Evolutionary conservation across 2,329 filamentous ascomycete genomes (phyloP).

Genomic region (Paraconiothyrium sp.): DNA sequence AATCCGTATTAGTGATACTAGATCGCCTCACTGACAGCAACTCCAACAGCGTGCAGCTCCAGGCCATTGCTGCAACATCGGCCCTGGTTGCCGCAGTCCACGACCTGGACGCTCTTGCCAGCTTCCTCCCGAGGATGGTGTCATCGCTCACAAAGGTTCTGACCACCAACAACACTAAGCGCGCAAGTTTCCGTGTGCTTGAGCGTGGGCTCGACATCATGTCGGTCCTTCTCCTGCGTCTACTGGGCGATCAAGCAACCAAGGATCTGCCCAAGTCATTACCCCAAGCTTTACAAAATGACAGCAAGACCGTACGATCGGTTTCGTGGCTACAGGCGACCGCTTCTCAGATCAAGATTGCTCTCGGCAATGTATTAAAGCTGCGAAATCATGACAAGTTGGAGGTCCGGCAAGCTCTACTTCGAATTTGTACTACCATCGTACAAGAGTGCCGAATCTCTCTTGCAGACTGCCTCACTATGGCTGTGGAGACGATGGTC

Average conservation of each 20-base stretch:
- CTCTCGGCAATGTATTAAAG: slow-evolving; percentile 79
- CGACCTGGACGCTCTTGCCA: slow-evolving; percentile 79
- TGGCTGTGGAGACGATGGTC: slow-evolving; percentile 85
- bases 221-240: slow-evolving; percentile 53
- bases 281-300: slow-evolving; percentile 21
- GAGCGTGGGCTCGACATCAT: slow-evolving; percentile 69
- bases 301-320: slow-evolving; percentile 52
- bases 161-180: slow-evolving; percentile 71
- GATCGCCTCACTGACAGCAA: slow-evolving; percentile 73
- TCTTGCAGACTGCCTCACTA: slow-evolving; percentile 71
- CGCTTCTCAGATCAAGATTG: slow-evolving; percentile 80
- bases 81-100: slow-evolving; percentile 71
- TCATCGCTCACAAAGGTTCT: slow-evolving; percentile 82
- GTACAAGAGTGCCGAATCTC: slow-evolving; percentile 81
- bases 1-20: slow-evolving; percentile 81
- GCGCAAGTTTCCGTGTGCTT: slow-evolving; percentile 71
- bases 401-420: slow-evolving; percentile 74
- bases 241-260: slow-evolving; percentile 58
- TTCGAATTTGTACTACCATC: slow-evolving; percentile 76
- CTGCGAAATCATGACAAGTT: slow-evolving; percentile 74
- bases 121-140: slow-evolving; percentile 86
- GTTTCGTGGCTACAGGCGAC: slow-evolving; percentile 82
- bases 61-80: slow-evolving; percentile 72
- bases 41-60: slow-evolving; percentile 74
- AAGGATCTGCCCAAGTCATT: slow-evolving; percentile 33